Evolutionary conservation across 148 eudicot species (phyloP), one percentile per base, ranked within the genome.

Genomic region (Talinum fruticosum): DNA sequence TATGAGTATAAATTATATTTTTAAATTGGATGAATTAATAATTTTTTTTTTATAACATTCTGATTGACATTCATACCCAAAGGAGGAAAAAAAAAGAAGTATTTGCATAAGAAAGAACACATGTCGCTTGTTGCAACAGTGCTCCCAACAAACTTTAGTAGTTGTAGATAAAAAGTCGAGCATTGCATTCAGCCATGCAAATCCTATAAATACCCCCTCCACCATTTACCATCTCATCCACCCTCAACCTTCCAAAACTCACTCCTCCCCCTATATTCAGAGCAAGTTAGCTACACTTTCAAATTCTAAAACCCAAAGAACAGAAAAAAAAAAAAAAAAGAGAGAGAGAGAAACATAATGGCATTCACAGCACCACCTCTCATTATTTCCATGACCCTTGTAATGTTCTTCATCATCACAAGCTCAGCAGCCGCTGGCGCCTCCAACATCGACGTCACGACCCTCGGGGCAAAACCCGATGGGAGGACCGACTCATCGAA

Each of bases 391-490:
- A 24, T 78, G 3, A 13, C 57, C 29, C 53, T 57, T 19, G 12
- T 59, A 5, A 6, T 70, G 5, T 0, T 62, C 26, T 54, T 19
- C 69, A n/a, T 37, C 34, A 71, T 10, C 62, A n/a, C 30, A 71
- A 29, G 0, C 7, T 1, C 16, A 21, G 57, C 34, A 57, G 21
- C 10, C 35, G 53, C 24, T 0, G 26, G 19, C 2, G 18, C 10
- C 70, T 15, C 21, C 41, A 66, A 6, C 49, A 72, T 79, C 28
- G 74, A 79, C 51, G 2, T 79, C 21, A n/a, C 36, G 19, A 65
- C 29, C 72, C 76, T 72, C 0, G 88, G 88, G 0, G 87, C 84
- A 26, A 83, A 24, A 15, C 14, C 82, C 0, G 80, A 81, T 15
- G 86, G 84, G 44, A 12, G 10, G 12, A 45, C 78, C 0, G 88